These are phyloP conservation scores for Henningerozyma blattae DNA, from an alignment of 805 yeast species.

Conservation along the genomic window DNA sequence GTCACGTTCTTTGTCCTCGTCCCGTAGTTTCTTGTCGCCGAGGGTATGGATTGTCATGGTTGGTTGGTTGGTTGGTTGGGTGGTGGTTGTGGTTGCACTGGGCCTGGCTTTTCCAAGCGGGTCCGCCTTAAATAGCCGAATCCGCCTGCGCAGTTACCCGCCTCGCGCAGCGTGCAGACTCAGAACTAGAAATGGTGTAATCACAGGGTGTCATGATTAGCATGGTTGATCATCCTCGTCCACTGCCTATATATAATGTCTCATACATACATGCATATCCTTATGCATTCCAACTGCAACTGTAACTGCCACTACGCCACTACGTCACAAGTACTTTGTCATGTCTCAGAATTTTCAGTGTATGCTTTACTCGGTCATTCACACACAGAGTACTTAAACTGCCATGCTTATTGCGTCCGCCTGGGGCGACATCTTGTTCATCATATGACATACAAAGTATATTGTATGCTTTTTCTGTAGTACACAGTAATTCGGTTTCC, in stretches of 20 bases:
- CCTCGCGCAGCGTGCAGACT: too few species aligned
- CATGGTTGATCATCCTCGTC: conserved; percentile 14
- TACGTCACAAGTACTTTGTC: conserved; percentile 1
- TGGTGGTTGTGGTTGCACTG: background rate
- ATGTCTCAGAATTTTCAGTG: conserved; percentile 28
- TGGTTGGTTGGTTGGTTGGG: conserved; percentile 1
- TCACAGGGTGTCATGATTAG: conserved; percentile 22
- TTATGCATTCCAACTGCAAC: background rate
- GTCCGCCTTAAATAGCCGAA: background rate
- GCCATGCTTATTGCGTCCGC: conserved; percentile 25
- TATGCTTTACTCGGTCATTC: conserved; percentile 18
- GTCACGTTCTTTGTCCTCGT: background rate
- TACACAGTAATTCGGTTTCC: background rate
- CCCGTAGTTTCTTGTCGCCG: conserved; percentile 1
- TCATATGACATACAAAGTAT: conserved; percentile 10
- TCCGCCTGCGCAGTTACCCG: too few species aligned
- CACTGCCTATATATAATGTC: background rate
- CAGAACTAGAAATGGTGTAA: background rate
- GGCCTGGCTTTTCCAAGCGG: background rate
- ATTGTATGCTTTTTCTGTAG: background rate
- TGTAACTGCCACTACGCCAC: background rate
- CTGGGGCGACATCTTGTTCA: conserved; percentile 32
- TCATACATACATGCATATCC: conserved; percentile 1
- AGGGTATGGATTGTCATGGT: conserved; percentile 15
- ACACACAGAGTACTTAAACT: conserved; percentile 3